phyloP scores from a whole-genome alignment of 108 stramenopile genomes.

The Nitzschia sp. region DNA sequence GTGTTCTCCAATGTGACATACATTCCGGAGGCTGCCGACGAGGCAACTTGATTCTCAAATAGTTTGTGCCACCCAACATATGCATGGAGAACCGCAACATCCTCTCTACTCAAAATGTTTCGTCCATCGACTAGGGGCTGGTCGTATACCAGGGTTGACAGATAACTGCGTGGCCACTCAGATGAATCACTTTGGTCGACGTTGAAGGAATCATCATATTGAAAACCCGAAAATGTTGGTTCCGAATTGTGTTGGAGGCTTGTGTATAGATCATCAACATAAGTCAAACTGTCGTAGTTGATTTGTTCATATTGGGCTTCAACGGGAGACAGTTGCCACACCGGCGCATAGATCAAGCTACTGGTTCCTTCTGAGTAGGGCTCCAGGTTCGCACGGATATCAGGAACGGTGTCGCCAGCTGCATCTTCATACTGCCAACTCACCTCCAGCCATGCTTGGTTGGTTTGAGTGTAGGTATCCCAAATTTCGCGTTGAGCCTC shows the following conservation, averaged over 20 bases:
- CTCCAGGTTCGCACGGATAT: not conserved
- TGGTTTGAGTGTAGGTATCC: constrained; percentile 13
- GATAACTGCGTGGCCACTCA: not conserved
- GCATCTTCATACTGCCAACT: not conserved
- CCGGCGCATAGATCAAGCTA: not conserved
- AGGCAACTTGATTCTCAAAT: not conserved
- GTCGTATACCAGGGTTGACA: not conserved
- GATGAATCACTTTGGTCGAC: not conserved
- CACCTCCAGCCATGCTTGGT: constrained; percentile 18
- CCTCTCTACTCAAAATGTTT: not conserved
- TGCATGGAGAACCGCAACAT: not conserved
- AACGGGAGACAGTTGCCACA: not conserved
- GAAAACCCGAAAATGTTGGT: not conserved
- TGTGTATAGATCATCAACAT: not conserved
- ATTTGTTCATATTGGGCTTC: not conserved
- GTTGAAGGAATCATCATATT: not conserved
- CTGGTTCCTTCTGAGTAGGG: not conserved
- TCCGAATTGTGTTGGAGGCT: not conserved
- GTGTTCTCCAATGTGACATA: not conserved
- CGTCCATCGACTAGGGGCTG: not conserved
- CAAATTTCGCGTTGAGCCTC: not conserved
- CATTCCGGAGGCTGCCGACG: not conserved
- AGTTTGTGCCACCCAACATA: not conserved
- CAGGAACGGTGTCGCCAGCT: not conserved
- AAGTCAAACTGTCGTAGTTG: constrained; percentile 1